Base-by-base conservation (phyloP, 2,329 filamentous ascomycete species). In the Scedosporium boydii region DNA sequence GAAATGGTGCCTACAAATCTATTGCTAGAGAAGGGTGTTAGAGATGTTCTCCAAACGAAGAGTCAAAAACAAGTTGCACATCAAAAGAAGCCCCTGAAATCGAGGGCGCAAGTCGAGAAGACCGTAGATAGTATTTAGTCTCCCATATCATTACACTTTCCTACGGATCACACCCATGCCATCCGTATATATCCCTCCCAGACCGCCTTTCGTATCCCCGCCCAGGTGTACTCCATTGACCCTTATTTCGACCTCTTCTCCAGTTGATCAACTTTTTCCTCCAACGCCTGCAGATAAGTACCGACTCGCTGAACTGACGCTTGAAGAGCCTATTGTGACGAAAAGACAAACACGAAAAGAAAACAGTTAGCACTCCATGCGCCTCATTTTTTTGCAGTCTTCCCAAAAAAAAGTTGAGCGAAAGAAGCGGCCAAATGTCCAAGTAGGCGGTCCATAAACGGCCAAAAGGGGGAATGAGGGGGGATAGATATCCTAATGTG, bases 301-400 rank as follows among this genome's bases (percentile, higher is more conserved):
- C 91, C 89, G 73, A 96, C 83, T 72, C 88, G 84, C 74, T 91
- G 86, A 62, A 93, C 91, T 42, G 90, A 88, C 58, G 85, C 81
- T 82, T 96, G 91, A 61, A 96, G 81, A 67, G 88, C 85, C 91
- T 93, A 68, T 64, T 67, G 63, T 61, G 34, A 56, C 42, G 21
- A 51, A 38, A 55, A 56, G 21, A 38, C 34, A 38, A 27, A 41
- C 16, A 27, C 51, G 42, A 26, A 56, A 42, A 38, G 18, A n/a
- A 18, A 58, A 51, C 60, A 62, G 58, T 58, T 57, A 58, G 60
- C 53, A 62, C 21, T 23, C 38, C 21, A 21, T 41, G n/a, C 51
- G 21, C 51, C 51, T 58, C 34, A 34, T 18, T 58, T 58, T 58
- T 18, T 16, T 58, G 6, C 16, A 6, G 53, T 16, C 53, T 58